Conservation (phyloP, 768 basidiomycete species). For the Collybia sp. region DNA sequence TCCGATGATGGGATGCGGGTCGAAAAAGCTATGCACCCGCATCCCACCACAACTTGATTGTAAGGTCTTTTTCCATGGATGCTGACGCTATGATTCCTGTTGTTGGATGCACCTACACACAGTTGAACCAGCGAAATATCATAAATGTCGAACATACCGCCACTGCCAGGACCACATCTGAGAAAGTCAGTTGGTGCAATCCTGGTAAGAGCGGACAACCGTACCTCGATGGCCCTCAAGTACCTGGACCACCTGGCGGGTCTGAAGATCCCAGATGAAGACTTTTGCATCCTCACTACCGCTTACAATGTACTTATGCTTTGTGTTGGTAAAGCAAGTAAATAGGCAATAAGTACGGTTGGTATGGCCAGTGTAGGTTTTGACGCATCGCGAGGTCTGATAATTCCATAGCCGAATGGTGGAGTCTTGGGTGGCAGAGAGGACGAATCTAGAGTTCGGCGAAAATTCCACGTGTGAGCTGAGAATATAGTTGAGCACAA, state of each 20-base stretch:
- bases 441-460: conserved; percentile 85
- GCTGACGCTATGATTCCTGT: conserved; percentile 78
- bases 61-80: conserved; percentile 85
- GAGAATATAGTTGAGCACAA: conserved; percentile 6
- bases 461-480: conserved; percentile 90
- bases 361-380: conserved; percentile 85
- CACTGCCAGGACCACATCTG: conserved; percentile 71
- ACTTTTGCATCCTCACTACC: conserved; percentile 90
- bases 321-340: conserved; percentile 57
- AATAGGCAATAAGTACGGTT: conserved; percentile 84
- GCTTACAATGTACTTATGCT: conserved; percentile 70
- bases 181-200: conserved; percentile 3
- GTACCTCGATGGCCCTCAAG: conserved; percentile 80
- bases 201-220: conserved; percentile 6
- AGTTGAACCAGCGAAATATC: conserved; percentile 4
- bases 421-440: conserved; percentile 92
- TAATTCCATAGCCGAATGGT: conserved; percentile 95
- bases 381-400: conserved; percentile 84
- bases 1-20: neutral
- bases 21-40: conserved; percentile 9
- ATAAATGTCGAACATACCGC: conserved; percentile 45
- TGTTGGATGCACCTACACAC: conserved; percentile 67
- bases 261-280: conserved; percentile 88
- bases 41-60: conserved; percentile 79
- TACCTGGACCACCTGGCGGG: conserved; percentile 66